Conservation (phyloP, 805 yeast genomes). For the Candida parachauliodes region DNA sequence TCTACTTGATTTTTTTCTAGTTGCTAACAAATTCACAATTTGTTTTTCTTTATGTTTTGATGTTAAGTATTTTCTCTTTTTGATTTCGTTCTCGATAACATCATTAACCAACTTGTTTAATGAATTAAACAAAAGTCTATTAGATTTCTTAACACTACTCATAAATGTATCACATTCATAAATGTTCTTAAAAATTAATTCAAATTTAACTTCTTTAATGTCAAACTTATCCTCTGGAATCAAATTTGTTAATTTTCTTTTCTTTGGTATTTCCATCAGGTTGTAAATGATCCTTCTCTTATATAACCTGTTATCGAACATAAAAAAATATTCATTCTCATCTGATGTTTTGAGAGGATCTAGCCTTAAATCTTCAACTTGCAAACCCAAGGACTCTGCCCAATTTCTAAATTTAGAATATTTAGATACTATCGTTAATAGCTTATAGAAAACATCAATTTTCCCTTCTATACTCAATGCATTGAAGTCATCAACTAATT, state of each 20-base stretch:
- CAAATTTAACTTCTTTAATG: constrained; percentile 23
- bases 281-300: constrained; percentile 26
- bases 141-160: constrained; percentile 20
- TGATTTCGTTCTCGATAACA: constrained; percentile 41
- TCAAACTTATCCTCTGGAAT: constrained; percentile 34
- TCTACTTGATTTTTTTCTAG: constrained; percentile 72
- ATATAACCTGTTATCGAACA: constrained; percentile 53
- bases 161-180: constrained; percentile 26
- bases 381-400: constrained; percentile 35
- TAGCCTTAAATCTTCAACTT: constrained; percentile 23
- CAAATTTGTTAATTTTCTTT: constrained; percentile 29
- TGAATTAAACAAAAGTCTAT: constrained; percentile 14
- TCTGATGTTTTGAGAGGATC: constrained; percentile 12
- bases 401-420: constrained; percentile 45
- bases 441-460: constrained; percentile 44
- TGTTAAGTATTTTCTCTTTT: constrained; percentile 49
- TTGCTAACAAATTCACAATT: constrained; percentile 57
- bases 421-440: constrained; percentile 42
- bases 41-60: constrained; percentile 62
- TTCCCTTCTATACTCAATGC: constrained; percentile 42
- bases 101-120: constrained; percentile 16
- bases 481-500: constrained; percentile 31
- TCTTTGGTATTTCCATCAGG: constrained; percentile 30
- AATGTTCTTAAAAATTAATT: constrained; percentile 27
- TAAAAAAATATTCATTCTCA: constrained; percentile 32